A percentile compares a stretch with the other conserved stretches of the same genome.
These are phyloP conservation scores for Fabrea salina DNA, from an alignment of 169 alveolate genomes.

Conservation along the genomic window DNA sequence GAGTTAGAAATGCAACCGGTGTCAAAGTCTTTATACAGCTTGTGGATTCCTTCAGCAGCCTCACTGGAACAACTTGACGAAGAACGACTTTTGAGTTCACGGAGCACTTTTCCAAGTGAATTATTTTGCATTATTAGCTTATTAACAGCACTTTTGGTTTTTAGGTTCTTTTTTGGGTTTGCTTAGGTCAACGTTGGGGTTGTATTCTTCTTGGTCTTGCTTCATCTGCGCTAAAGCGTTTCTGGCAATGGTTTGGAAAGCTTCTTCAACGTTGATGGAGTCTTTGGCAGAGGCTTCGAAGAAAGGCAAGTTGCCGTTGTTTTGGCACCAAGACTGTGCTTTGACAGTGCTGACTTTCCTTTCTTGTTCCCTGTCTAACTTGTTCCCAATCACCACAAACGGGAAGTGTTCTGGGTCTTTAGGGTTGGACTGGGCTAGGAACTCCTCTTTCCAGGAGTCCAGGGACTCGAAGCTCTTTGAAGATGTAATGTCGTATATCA, in stretches of 20 bases:
- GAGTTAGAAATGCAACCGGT: too few relatives aligned
- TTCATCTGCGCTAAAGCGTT: conserved; percentile 81
- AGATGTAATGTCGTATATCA: conserved; percentile 92
- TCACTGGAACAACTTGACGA: too few relatives aligned
- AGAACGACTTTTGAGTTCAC: too few relatives aligned
- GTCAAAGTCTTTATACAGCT: too few relatives aligned
- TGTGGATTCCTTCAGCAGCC: too few relatives aligned
- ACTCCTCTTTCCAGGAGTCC: conserved; percentile 96
- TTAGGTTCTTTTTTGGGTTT: background rate
- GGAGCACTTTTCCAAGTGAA: too few relatives aligned
- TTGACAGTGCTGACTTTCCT: conserved; percentile 87
- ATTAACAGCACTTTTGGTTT: background rate
- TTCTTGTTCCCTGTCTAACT: conserved; percentile 91
- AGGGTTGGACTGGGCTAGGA: conserved; percentile 93
- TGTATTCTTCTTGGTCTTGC: conserved; percentile 63
- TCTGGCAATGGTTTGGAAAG: conserved; percentile 91
- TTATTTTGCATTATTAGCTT: background rate
- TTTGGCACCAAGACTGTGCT: conserved; percentile 92
- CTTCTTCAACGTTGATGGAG: conserved; percentile 93
- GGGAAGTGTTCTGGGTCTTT: conserved; percentile 94
- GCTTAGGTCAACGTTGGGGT: conserved; percentile 7
- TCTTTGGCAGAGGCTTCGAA: conserved; percentile 97
- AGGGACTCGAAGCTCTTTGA: conserved; percentile 91
- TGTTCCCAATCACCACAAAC: conserved; percentile 96
- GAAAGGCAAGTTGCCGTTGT: conserved; percentile 88